Base-by-base conservation (phyloP, 176 grass and related monocot genomes). In the Juncus inflexus region DNA sequence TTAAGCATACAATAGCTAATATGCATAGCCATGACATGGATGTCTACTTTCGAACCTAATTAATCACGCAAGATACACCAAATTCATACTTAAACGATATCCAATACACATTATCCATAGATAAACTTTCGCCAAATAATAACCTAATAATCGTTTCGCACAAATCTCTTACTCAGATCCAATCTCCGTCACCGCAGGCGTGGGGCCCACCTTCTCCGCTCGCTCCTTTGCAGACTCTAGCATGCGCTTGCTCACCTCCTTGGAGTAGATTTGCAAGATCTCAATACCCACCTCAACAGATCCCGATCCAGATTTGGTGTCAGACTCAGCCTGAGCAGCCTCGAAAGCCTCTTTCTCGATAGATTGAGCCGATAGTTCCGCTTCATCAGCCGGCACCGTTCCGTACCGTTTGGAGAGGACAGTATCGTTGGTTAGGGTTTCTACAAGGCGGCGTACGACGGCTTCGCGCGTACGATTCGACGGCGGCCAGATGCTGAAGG, bases 401-500 rank as follows among this genome's bases (percentile, higher is more conserved):
- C 87, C 87, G 77, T 96, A 91, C 79, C 87, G 81, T 74, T 88
- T 91, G 79, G 84, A 86, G 62, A 96, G 69, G 62, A 88, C 60
- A 11, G 82, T 75, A 37, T 88, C 78, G 59, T 68, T 65, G 28
- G 79, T 64, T 55, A 96, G 84, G 9, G 76, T 88, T 70, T 86
- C 82, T 11, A 96, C 84, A 1, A 96, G 87, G 82, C 87, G 87
- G 12, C 61, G 66, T 68, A 91, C 65, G 62, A 96, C 87, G 1
- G 84, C 87, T n/a, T 88, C 84, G 14, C 91, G 91, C 40, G 91
- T 91, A 40, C 87, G 84, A 82, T 83, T 77, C 73, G 87, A 83
- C 49, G 91, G 91, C 61, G 91, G 91, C 87, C 91, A 96, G 84
- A 96, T 91, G 79, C 83, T 91, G 81, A 96, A 78, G 40, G 84